Percentiles rank a stretch among this genome's conserved stretches.
Evolutionary conservation across 2,329 filamentous ascomycete genomes (phyloP).

Genomic region (Scedosporium minutisporum): DNA sequence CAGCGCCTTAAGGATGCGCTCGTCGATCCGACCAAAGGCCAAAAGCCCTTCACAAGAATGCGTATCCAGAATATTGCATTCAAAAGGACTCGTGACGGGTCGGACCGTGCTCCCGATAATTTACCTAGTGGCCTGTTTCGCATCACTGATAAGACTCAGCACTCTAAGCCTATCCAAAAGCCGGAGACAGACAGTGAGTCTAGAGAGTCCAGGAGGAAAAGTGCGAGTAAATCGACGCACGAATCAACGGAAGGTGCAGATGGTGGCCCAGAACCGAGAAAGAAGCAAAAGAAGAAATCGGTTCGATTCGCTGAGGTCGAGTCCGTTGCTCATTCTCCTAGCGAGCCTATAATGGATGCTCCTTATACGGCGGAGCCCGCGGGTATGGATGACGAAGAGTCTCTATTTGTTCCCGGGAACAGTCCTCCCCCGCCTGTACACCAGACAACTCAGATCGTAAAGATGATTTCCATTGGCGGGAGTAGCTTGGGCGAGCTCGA

Average conservation of each 20-base stretch:
- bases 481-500: constrained; percentile 4
- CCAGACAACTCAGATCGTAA: background rate
- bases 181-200: background rate
- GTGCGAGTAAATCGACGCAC: no score
- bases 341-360: background rate
- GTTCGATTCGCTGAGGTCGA: constrained; percentile 16
- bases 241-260: background rate
- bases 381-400: background rate
- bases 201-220: background rate
- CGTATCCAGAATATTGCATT: constrained; percentile 26
- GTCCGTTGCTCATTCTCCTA: background rate
- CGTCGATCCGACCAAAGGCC: constrained; percentile 28
- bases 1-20: constrained; percentile 26
- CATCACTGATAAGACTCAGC: background rate
- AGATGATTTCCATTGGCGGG: constrained; percentile 7
- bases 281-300: constrained; percentile 16
- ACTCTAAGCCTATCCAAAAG: background rate
- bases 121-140: background rate
- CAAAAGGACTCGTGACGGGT: constrained; percentile 26
- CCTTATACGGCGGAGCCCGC: background rate
- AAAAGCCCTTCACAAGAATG: constrained; percentile 29
- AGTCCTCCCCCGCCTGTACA: background rate
- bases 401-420: background rate
- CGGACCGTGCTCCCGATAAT: constrained; percentile 24
- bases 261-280: background rate